Conservation (phyloP, 78 protist species). For the slime mould (Dictyostelium discoideum) region dicty_2.7 NC_007088.5:1768501-1769000, state of each 20-base stretch:
- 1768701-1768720: not conserved
- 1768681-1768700: not conserved
- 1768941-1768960: not conserved
- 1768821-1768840: not conserved
- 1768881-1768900: too few species aligned
- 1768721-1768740: not conserved
- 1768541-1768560: not conserved
- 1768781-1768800: not conserved
- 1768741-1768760: not conserved
- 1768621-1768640: not conserved
- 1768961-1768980: not conserved
- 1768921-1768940: not conserved
- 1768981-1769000: not conserved
- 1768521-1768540: not conserved
- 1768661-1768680: slow-evolving; percentile 4
- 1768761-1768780: not conserved
- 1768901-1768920: too few species aligned
- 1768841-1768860: slow-evolving; percentile 17
- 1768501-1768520: too few species aligned
- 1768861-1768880: not conserved
- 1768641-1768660: not conserved
- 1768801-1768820: not conserved
- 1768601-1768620: not conserved
- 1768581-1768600: not conserved
- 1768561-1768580: not conserved